A percentile compares a stretch with the other conserved stretches of the same genome.
Evolutionary conservation across 2,329 filamentous ascomycete genomes (phyloP).

Genomic region (Niveomyces coronatus): DNA sequence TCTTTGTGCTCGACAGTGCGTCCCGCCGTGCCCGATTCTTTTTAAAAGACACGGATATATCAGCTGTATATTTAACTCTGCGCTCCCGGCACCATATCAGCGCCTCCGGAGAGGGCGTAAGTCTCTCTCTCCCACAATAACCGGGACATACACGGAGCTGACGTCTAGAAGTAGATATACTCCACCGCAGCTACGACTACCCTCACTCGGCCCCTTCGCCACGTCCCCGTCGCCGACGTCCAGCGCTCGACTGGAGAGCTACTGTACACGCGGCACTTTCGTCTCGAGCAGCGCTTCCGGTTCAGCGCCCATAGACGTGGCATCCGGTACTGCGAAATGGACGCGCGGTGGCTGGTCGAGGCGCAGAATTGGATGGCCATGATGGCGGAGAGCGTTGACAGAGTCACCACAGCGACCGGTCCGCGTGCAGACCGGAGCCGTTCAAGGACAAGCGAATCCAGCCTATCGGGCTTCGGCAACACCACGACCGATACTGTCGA

Average conservation of each 20-base stretch:
- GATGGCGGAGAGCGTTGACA: slow-evolving; percentile 23
- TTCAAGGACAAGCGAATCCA: slow-evolving; percentile 33
- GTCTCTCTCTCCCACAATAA: too few species aligned
- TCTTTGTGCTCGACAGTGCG: slow-evolving; percentile 26
- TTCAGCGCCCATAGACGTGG: slow-evolving; percentile 16
- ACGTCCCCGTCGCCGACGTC: slow-evolving; percentile 17
- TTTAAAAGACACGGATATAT: too few species aligned
- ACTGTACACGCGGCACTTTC: slow-evolving; percentile 24
- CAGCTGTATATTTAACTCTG: too few species aligned
- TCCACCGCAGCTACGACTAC: slow-evolving; percentile 26
- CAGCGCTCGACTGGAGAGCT: slow-evolving; percentile 23
- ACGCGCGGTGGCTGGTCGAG: slow-evolving; percentile 19
- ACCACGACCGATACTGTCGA: slow-evolving; percentile 22
- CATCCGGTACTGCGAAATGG: slow-evolving; percentile 14
- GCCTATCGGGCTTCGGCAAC: slow-evolving; percentile 32
- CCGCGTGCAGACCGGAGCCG: slow-evolving; percentile 16
- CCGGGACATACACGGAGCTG: too few species aligned
- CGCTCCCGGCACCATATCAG: too few species aligned
- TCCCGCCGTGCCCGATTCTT: slow-evolving; percentile 1
- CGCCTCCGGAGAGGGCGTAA: too few species aligned
- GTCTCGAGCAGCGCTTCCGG: slow-evolving; percentile 16
- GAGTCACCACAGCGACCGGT: slow-evolving; percentile 25
- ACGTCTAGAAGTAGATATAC: too few species aligned
- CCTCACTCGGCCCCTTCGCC: slow-evolving; percentile 16
- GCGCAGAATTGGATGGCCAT: slow-evolving; percentile 17